A percentile compares a stretch with the other conserved stretches of the same genome.
phyloP scores from a whole-genome alignment of 1,284 basidiomycete genomes.

The Chiua sp. region DNA sequence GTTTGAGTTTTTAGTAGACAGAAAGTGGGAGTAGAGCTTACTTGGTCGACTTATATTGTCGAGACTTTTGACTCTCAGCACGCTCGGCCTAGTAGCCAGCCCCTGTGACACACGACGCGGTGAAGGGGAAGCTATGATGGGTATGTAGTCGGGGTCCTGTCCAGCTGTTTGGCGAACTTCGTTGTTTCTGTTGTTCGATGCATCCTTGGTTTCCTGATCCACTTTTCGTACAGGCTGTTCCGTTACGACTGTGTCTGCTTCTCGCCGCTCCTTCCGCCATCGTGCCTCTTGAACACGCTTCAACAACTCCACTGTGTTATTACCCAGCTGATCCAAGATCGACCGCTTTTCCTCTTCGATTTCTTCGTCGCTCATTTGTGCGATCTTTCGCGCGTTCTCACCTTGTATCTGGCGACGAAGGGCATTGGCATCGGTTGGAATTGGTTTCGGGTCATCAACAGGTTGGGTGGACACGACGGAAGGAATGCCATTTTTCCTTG shows the following conservation, averaged over 20 bases:
- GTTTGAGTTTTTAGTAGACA: constrained; percentile 5
- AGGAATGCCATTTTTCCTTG: constrained; percentile 34
- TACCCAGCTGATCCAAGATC: constrained; percentile 60
- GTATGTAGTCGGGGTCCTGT: background rate
- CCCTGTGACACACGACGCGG: constrained; percentile 15
- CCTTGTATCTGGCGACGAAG: constrained; percentile 39
- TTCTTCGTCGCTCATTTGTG: constrained; percentile 51
- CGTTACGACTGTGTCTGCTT: constrained; percentile 3
- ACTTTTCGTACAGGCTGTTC: background rate
- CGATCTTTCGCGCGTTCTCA: constrained; percentile 49
- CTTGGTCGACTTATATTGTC: constrained; percentile 30
- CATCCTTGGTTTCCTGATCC: background rate
- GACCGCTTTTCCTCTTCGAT: constrained; percentile 51
- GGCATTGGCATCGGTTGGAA: constrained; percentile 24
- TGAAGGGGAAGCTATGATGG: constrained; percentile 15
- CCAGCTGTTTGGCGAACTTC: background rate
- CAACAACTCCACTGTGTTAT: constrained; percentile 52
- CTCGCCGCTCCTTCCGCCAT: constrained; percentile 26
- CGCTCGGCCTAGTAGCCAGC: constrained; percentile 28
- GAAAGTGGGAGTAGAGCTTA: constrained; percentile 3
- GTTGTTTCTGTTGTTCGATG: background rate
- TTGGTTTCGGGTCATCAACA: constrained; percentile 11
- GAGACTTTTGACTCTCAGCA: constrained; percentile 38
- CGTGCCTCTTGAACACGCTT: constrained; percentile 48
- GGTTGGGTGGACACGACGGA: constrained; percentile 15